Evolutionary conservation across 108 stramenopile species (phyloP), one percentile per base, ranked within the genome.

Genomic region (Nitzschia sp.): DNA sequence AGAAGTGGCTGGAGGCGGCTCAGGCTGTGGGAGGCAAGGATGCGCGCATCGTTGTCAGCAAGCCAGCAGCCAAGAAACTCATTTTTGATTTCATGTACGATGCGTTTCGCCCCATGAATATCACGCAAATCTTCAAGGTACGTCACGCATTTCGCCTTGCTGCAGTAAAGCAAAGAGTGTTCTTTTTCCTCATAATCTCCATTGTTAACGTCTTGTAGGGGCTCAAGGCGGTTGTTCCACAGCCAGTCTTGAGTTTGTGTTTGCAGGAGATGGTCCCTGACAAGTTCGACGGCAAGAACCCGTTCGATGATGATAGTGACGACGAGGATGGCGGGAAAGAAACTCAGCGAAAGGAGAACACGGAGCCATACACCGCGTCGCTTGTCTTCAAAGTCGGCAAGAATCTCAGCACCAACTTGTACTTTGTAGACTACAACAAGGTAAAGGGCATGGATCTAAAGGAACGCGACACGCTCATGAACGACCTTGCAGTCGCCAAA

Each of bases 81-180:
- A 79, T 93, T 32, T 87, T 84, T 57, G 87, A 90, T 52, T 53
- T 79, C 46, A 50, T 90, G 53, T 69, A 77, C 44, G 85, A 90
- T 65, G 67, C 61, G n/a, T 89, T 93, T 58, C 50, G 65, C 29
- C 92, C 92, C 9, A 87, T 90, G 84, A 90, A 93, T 55, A 89
- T 93, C 56, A 87, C 85, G 1, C 75, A 87, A 41, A 71, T 90
- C 45, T 83, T 79, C 77, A 80, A 80, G 68, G 86, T 86, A 58
- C 36, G 74, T 13, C 13, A 13, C 38, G 38, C 13, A 9, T 9
- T 26, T 17, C 11, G 5, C 52, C 6, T n/a, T 36, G 3, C 22
- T 19, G 19, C 30, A 58, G 19, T 33, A 8, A 48, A 17, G 30
- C n/a, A 45, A 28, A 41, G 27, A 25, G 21, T 32, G 35, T 56